Percentiles rank a stretch among this genome's conserved stretches.
These are phyloP conservation scores for Rutstroemia sp. DNA, from an alignment of 2,329 filamentous ascomycete species.

Conservation along the genomic window DNA sequence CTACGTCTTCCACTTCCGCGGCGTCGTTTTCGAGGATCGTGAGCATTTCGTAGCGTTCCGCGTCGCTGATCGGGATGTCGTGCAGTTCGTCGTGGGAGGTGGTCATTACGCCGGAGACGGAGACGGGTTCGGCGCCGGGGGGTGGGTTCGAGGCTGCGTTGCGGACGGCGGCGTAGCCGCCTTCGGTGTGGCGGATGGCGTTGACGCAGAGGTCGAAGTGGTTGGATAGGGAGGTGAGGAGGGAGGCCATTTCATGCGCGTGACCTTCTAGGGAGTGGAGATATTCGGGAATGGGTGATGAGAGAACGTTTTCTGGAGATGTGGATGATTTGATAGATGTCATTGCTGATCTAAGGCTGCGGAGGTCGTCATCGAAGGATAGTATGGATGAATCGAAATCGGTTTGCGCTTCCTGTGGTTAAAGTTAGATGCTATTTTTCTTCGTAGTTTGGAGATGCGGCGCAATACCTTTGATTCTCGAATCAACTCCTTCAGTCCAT, in stretches of 20 bases:
- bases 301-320: slow-evolving; percentile 15
- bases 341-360: slow-evolving; percentile 47
- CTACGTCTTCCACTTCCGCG: slow-evolving; percentile 57
- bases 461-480: slow-evolving; percentile 56
- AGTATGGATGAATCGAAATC: slow-evolving; percentile 62
- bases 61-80: slow-evolving; percentile 60
- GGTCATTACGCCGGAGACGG: slow-evolving; percentile 58
- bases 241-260: slow-evolving; percentile 73
- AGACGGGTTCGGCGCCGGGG: slow-evolving; percentile 42
- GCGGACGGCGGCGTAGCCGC: slow-evolving; percentile 61
- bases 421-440: background rate
- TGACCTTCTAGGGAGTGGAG: slow-evolving; percentile 42
- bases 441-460: too few relatives aligned
- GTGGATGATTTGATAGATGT: slow-evolving; percentile 28
- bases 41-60: slow-evolving; percentile 78
- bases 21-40: slow-evolving; percentile 69
- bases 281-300: slow-evolving; percentile 36
- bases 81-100: slow-evolving; percentile 43
- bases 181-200: slow-evolving; percentile 84
- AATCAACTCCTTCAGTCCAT: slow-evolving; percentile 63
- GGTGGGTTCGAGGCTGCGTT: slow-evolving; percentile 58
- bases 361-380: slow-evolving; percentile 69
- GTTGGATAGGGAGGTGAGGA: slow-evolving; percentile 70
- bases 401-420: slow-evolving; percentile 50
- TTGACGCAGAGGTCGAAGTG: slow-evolving; percentile 94